phyloP scores from a whole-genome alignment of 768 basidiomycete species.

The Naganishia randhawae region DNA sequence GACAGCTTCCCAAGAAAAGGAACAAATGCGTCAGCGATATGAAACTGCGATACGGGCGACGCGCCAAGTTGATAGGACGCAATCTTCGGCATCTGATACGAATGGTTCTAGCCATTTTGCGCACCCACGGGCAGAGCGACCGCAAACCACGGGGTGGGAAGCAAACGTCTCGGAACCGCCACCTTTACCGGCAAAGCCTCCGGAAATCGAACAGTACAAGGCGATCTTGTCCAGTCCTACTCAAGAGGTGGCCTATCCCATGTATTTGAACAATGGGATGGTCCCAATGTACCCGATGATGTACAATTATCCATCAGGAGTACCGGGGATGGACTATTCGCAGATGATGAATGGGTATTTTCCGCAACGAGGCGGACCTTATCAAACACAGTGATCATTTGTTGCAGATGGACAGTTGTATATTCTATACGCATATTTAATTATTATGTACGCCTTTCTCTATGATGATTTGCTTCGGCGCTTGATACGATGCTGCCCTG shows the following conservation, averaged over 20 bases:
- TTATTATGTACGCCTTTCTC: background rate
- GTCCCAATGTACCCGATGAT: conserved; percentile 17
- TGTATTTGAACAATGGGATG: conserved; percentile 11
- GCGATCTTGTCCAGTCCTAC: conserved; percentile 15
- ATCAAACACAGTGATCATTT: background rate
- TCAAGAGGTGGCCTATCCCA: conserved; percentile 6
- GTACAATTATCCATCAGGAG: background rate
- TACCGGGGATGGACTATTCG: conserved; percentile 11
- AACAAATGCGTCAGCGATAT: conserved; percentile 38
- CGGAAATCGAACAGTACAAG: conserved; percentile 17
- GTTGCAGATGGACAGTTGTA: background rate
- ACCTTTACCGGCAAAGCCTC: conserved; percentile 6
- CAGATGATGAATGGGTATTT: conserved; percentile 3
- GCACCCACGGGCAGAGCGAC: background rate
- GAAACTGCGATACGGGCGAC: conserved; percentile 39
- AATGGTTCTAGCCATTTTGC: conserved; percentile 2
- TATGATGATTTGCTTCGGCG: background rate
- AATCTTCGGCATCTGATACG: background rate
- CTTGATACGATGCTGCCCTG: background rate
- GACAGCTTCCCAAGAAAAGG: conserved; percentile 41
- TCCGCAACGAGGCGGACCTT: background rate
- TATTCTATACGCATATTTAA: background rate
- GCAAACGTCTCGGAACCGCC: background rate
- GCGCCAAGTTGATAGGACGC: background rate
- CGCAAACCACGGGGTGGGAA: background rate